Evolutionary conservation across 108 stramenopile species (phyloP).

Genomic region (Pseudonitzschia multiseries): DNA sequence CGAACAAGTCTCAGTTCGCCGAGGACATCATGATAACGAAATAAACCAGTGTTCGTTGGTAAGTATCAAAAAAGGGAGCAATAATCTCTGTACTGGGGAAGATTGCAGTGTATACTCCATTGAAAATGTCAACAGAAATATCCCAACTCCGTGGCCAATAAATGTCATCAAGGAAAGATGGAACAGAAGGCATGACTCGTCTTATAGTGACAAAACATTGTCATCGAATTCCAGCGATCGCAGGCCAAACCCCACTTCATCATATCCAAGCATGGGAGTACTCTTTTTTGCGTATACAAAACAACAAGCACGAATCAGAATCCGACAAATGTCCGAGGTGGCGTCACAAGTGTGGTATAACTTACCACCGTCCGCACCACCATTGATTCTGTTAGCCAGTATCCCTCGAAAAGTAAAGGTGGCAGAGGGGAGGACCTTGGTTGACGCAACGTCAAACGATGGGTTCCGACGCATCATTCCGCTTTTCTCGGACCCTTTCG

Average conservation of each 20-base stretch:
- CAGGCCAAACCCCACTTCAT: neutral
- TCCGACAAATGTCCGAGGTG: slow-evolving; percentile 38
- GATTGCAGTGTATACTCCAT: neutral
- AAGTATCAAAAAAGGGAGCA: neutral
- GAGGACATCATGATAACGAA: neutral
- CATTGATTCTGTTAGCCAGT: slow-evolving; percentile 56
- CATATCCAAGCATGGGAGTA: slow-evolving; percentile 23
- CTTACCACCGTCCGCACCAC: slow-evolving; percentile 72
- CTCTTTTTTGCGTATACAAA: slow-evolving; percentile 28
- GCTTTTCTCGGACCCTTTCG: slow-evolving; percentile 38
- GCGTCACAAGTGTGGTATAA: slow-evolving; percentile 69
- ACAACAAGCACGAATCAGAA: slow-evolving; percentile 26
- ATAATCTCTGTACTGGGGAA: neutral
- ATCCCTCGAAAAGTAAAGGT: slow-evolving; percentile 43
- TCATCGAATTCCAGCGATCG: neutral
- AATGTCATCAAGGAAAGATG: slow-evolving; percentile 29
- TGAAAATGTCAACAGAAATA: neutral
- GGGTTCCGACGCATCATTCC: slow-evolving; percentile 25
- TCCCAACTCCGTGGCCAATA: slow-evolving; percentile 52
- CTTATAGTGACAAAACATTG: neutral
- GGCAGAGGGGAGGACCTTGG: neutral
- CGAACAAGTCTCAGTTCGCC: neutral
- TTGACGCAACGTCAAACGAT: slow-evolving; percentile 22
- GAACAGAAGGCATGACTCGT: slow-evolving; percentile 2
- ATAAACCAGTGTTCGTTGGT: neutral